These are phyloP conservation scores for Auriscalpium vulgare DNA, from an alignment of 768 basidiomycete genomes.

Conservation along the genomic window DNA sequence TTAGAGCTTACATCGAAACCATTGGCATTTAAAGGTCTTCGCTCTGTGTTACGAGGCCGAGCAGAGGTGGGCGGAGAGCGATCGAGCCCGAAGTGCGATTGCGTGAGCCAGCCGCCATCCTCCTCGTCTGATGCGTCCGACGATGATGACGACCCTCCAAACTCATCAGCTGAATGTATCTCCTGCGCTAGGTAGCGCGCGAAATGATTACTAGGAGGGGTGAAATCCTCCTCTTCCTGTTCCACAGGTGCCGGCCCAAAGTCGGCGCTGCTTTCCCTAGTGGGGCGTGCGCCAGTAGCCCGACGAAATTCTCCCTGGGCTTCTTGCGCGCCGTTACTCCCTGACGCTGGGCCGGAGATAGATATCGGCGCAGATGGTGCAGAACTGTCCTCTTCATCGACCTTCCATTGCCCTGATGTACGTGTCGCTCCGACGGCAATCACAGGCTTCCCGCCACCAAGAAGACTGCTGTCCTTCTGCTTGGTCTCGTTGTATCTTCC, in stretches of 20 bases:
- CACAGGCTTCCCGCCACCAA: conserved; percentile 82
- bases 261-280: conserved; percentile 50
- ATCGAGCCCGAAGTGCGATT: conserved; percentile 52
- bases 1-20: conserved; percentile 22
- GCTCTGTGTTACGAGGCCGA: conserved; percentile 17
- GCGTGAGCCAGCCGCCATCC: conserved; percentile 73
- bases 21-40: conserved; percentile 24
- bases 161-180: conserved; percentile 54
- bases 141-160: conserved; percentile 38
- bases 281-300: conserved; percentile 32
- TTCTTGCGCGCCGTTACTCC: conserved; percentile 16
- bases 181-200: conserved; percentile 72
- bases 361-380: background rate
- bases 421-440: conserved; percentile 22
- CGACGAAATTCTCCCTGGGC: conserved; percentile 54
- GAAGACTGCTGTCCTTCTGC: conserved; percentile 63
- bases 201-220: conserved; percentile 53
- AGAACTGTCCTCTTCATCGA: conserved; percentile 45
- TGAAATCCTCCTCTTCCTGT: conserved; percentile 36
- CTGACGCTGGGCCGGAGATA: conserved; percentile 9
- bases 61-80: conserved; percentile 21
- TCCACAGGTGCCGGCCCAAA: conserved; percentile 47
- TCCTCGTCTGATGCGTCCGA: conserved; percentile 50
- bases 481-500: conserved; percentile 84
- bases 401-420: conserved; percentile 45